These are phyloP conservation scores for Coriolopsis trogii DNA, from an alignment of 1,284 basidiomycete genomes.

Conservation along the genomic window DNA sequence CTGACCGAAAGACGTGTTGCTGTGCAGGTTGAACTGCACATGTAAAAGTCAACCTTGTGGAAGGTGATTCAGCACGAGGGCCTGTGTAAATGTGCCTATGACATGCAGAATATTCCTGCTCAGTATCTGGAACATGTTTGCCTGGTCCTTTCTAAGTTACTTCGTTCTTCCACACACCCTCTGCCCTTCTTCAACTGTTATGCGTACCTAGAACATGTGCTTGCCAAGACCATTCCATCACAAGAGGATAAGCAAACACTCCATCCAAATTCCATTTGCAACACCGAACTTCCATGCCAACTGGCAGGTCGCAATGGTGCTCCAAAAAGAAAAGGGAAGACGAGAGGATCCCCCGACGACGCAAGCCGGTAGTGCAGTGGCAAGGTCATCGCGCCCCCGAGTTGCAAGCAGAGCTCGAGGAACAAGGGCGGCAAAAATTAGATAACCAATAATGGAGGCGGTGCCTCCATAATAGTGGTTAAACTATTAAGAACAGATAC, in stretches of 20 bases:
- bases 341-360: slow-evolving; percentile 25
- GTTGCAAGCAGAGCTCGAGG: slow-evolving; percentile 29
- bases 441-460: slow-evolving; percentile 35
- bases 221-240: too few species aligned
- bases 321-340: slow-evolving; percentile 17
- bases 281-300: slow-evolving; percentile 13
- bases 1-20: too few species aligned
- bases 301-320: slow-evolving; percentile 17
- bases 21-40: too few species aligned
- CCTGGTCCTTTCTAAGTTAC: too few species aligned
- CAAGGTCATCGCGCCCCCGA: slow-evolving; percentile 28
- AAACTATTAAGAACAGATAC: slow-evolving; percentile 91
- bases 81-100: too few species aligned
- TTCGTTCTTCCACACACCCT: too few species aligned
- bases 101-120: too few species aligned
- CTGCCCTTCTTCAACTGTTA: too few species aligned
- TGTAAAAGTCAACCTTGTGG: too few species aligned
- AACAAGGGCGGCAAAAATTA: slow-evolving; percentile 29
- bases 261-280: slow-evolving; percentile 21
- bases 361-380: slow-evolving; percentile 26
- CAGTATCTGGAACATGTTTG: too few species aligned
- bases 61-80: too few species aligned
- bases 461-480: slow-evolving; percentile 66
- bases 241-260: background rate
- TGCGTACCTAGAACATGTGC: too few species aligned